Evolutionary conservation across 2,329 filamentous ascomycete species (phyloP).

Genomic region (Ophiostoma sp.): DNA sequence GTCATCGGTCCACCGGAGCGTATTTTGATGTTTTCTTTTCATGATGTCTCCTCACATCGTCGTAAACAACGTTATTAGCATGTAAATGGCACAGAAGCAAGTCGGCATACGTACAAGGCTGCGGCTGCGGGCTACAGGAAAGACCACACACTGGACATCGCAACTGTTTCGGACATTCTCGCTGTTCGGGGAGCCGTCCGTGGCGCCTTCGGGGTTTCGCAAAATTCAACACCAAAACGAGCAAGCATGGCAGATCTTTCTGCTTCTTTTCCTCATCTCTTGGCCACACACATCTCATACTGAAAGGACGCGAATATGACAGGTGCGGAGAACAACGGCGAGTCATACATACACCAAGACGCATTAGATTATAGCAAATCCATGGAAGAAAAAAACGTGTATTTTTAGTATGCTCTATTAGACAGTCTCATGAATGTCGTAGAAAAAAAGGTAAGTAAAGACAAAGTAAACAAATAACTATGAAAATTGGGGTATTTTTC

Average conservation of each 20-base stretch:
- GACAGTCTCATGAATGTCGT: neutral
- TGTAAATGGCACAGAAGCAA: neutral
- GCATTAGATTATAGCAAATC: neutral
- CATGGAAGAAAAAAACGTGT: neutral
- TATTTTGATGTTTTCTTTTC: neutral
- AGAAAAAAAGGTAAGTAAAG: neutral
- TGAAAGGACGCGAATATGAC: neutral
- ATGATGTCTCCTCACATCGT: neutral
- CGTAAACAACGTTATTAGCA: neutral
- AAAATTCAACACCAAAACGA: neutral
- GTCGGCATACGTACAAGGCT: neutral
- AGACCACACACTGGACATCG: neutral
- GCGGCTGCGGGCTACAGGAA: neutral
- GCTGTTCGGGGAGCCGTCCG: neutral
- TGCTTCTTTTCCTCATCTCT: neutral
- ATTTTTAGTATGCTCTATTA: neutral
- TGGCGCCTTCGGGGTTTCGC: neutral
- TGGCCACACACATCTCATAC: neutral
- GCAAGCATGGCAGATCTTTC: neutral
- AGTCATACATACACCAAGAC: neutral
- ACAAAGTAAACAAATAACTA: neutral
- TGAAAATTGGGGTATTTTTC: constrained; percentile 23
- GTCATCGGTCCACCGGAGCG: neutral
- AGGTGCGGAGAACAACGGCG: neutral
- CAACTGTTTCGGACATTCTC: neutral